These are phyloP conservation scores for Calonectria pseudoreteaudii DNA, from an alignment of 2,329 filamentous ascomycete genomes.

Conservation along the genomic window DNA sequence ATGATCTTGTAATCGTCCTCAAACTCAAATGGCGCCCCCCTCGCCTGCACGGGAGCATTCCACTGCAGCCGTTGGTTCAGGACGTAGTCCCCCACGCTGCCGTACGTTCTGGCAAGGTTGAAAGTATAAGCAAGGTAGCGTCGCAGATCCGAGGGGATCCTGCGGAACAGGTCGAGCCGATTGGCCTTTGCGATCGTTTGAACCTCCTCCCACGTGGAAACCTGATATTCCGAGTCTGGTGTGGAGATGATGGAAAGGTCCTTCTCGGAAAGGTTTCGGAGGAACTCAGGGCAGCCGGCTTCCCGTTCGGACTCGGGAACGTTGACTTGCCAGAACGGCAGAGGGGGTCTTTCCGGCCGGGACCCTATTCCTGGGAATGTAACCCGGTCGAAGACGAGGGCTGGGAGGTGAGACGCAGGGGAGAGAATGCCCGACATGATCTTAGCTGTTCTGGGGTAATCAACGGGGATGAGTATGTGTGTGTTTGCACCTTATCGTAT, in stretches of 20 bases:
- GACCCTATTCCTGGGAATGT: background rate
- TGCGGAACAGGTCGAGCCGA: constrained; percentile 80
- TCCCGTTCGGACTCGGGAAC: constrained; percentile 73
- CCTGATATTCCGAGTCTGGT: constrained; percentile 73
- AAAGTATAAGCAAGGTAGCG: constrained; percentile 79
- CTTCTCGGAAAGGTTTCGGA: constrained; percentile 73
- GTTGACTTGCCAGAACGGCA: constrained; percentile 88
- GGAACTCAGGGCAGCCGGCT: constrained; percentile 76
- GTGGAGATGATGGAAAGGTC: constrained; percentile 78
- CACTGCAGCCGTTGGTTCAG: constrained; percentile 77
- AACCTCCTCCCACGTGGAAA: constrained; percentile 78
- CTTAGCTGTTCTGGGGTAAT: background rate
- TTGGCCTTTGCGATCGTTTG: constrained; percentile 72
- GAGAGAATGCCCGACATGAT: background rate
- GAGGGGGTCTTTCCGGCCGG: constrained; percentile 23
- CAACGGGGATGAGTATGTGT: background rate
- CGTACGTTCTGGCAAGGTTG: constrained; percentile 73
- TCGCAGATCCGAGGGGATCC: constrained; percentile 81
- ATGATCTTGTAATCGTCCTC: constrained; percentile 77
- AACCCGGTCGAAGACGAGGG: background rate
- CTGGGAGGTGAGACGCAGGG: background rate
- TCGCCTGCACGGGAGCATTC: constrained; percentile 58
- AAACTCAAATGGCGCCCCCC: constrained; percentile 55
- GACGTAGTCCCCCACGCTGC: constrained; percentile 83
- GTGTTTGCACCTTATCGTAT: background rate